These are phyloP conservation scores for Serendipita sp. DNA, from an alignment of 768 basidiomycete species.

Conservation along the genomic window DNA sequence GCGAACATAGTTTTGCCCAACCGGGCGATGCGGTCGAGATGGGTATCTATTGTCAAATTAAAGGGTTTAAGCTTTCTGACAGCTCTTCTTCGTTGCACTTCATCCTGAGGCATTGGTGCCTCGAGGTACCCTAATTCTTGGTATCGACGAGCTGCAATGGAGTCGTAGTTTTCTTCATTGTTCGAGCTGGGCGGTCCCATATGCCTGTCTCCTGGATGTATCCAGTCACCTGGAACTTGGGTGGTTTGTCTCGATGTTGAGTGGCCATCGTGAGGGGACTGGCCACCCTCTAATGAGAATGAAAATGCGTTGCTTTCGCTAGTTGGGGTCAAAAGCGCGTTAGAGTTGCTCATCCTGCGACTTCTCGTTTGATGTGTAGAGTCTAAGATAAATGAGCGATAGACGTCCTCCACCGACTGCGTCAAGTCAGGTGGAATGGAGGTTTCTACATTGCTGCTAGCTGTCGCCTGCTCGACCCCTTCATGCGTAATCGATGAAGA, in stretches of 20 bases:
- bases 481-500: neutral
- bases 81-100: neutral
- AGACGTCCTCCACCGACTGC: neutral
- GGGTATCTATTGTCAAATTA: constrained; percentile 69
- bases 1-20: constrained; percentile 79
- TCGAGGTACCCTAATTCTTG: constrained; percentile 18
- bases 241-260: too few species aligned
- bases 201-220: too few species aligned
- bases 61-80: constrained; percentile 86
- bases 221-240: too few species aligned
- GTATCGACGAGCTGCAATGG: constrained; percentile 9
- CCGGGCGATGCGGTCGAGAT: constrained; percentile 89
- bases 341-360: neutral
- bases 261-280: neutral
- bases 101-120: neutral
- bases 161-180: neutral
- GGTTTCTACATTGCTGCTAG: neutral
- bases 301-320: constrained; percentile 3
- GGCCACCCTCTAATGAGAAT: neutral
- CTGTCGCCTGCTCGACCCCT: too few species aligned
- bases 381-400: neutral
- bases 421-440: neutral
- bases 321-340: neutral
- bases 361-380: neutral
- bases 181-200: too few species aligned